Evolutionary conservation across 371 early-diverging fungal genomes (phyloP).

Genomic region (Haplosporangium sp.): DNA sequence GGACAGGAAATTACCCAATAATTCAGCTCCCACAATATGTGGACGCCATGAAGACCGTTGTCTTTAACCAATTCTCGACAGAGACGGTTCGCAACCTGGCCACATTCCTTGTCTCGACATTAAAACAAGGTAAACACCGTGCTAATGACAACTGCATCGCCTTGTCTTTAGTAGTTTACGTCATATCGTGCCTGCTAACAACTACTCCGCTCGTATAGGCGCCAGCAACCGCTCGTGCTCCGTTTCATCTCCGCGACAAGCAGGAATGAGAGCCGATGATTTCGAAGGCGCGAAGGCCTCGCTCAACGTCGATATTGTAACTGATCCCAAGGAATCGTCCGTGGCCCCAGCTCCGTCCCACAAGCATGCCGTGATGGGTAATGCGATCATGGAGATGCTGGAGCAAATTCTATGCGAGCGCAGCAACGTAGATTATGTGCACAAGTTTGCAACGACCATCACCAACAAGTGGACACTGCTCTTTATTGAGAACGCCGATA

Average conservation of each 20-base stretch:
- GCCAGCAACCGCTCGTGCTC: constrained; percentile 30
- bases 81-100: constrained; percentile 75
- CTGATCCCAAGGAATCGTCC: constrained; percentile 56
- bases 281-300: constrained; percentile 25
- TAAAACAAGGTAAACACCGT: constrained; percentile 63
- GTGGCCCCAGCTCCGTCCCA: constrained; percentile 38
- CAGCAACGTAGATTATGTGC: constrained; percentile 58
- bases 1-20: constrained; percentile 68
- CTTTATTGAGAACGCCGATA: constrained; percentile 67
- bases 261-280: constrained; percentile 25
- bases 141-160: not conserved
- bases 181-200: not conserved
- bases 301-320: constrained; percentile 44
- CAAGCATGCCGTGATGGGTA: constrained; percentile 69
- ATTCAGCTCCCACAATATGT: constrained; percentile 68
- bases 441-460: constrained; percentile 69
- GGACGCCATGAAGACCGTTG: constrained; percentile 66
- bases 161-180: not conserved
- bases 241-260: constrained; percentile 34
- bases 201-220: constrained; percentile 9
- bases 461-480: constrained; percentile 80
- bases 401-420: constrained; percentile 72
- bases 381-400: constrained; percentile 77
- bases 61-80: constrained; percentile 69
- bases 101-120: constrained; percentile 75